Percentiles rank a stretch among this genome's conserved stretches.
Evolutionary conservation across 176 grass and related monocot species (phyloP).

Genomic region (Aegilops sharonensis): DNA sequence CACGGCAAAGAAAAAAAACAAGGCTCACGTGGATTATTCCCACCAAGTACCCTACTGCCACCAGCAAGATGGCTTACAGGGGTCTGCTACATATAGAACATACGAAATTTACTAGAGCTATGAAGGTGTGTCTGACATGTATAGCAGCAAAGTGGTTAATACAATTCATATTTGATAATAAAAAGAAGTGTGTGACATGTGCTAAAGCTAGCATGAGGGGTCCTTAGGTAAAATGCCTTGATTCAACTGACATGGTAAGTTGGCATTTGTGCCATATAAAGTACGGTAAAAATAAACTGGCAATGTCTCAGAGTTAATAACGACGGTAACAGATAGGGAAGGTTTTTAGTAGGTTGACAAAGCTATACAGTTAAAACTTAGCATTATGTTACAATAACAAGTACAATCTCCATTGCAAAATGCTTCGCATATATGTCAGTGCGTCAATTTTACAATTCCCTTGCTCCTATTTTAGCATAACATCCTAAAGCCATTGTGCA

Average conservation of each 20-base stretch:
- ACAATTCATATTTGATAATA: background rate
- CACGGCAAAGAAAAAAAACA: background rate
- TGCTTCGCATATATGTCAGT: background rate
- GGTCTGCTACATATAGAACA: background rate
- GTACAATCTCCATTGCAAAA: conserved; percentile 7
- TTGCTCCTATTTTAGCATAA: conserved; percentile 4
- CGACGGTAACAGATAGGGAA: background rate
- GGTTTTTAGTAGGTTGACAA: background rate
- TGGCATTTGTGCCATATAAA: background rate
- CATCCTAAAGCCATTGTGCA: conserved; percentile 12
- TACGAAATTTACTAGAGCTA: background rate
- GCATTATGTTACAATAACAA: background rate
- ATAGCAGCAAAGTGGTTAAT: background rate
- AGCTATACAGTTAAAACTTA: background rate
- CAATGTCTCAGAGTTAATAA: conserved; percentile 11
- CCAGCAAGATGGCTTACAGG: background rate
- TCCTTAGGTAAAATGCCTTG: conserved; percentile 1
- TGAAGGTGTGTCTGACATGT: background rate
- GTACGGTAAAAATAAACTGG: background rate
- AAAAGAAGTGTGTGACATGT: background rate
- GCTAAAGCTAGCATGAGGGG: background rate
- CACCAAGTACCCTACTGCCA: conserved; percentile 6
- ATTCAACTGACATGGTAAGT: background rate
- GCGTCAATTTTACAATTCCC: conserved; percentile 7
- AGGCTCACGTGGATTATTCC: background rate